phyloP scores from a whole-genome alignment of 2,329 filamentous ascomycete species.

The Fusarium coffeatum region DNA sequence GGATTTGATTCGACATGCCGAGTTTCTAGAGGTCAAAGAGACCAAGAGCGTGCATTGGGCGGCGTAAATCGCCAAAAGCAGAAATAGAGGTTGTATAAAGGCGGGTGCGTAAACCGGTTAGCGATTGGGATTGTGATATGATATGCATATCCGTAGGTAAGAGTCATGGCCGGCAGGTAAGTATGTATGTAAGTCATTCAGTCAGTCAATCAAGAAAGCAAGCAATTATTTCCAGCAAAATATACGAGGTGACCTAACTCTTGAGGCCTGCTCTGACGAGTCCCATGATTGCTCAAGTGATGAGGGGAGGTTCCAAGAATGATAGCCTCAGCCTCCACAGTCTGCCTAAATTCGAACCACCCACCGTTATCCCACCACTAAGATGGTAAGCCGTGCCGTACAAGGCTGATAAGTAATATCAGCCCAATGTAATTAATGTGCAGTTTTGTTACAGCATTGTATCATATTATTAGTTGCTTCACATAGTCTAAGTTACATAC shows the following conservation, averaged over 20 bases:
- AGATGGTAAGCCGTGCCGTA: slow-evolving; percentile 26
- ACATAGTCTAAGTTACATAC: not conserved
- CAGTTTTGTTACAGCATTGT: not conserved
- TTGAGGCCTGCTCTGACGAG: slow-evolving; percentile 5
- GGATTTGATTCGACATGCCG: slow-evolving; percentile 36
- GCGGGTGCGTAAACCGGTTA: not conserved
- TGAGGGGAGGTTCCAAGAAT: slow-evolving; percentile 23
- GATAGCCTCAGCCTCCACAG: slow-evolving; percentile 36
- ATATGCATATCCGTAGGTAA: not conserved
- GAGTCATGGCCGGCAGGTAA: not conserved
- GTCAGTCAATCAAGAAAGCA: not conserved
- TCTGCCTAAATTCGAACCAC: slow-evolving; percentile 40
- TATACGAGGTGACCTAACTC: slow-evolving; percentile 13
- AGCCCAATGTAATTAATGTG: not conserved
- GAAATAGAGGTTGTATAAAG: slow-evolving; percentile 8
- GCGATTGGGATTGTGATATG: not conserved
- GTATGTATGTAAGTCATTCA: not conserved
- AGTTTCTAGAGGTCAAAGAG: slow-evolving; percentile 43
- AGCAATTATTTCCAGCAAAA: not conserved
- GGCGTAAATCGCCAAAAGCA: not conserved
- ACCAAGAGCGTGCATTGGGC: slow-evolving; percentile 42
- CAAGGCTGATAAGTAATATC: slow-evolving; percentile 28
- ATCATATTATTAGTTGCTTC: not conserved
- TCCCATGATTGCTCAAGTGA: slow-evolving; percentile 29
- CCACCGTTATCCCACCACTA: slow-evolving; percentile 20